These are phyloP conservation scores for Inga laurina DNA, from an alignment of 306 rosid species.

Conservation along the genomic window DNA sequence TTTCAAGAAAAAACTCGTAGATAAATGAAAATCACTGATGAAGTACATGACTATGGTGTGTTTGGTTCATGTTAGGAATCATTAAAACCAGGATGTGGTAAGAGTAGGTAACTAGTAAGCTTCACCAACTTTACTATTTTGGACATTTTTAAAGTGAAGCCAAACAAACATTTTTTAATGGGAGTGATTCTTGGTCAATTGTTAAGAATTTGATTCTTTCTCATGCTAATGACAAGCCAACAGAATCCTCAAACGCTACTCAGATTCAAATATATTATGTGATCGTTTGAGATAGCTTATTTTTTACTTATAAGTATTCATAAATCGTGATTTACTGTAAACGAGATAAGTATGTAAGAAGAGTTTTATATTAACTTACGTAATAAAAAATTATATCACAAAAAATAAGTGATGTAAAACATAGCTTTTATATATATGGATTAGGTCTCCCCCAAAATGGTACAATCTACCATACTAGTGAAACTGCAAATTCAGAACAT, in stretches of 20 bases:
- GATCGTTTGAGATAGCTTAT: too few species aligned
- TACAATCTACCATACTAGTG: not conserved
- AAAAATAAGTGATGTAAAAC: too few species aligned
- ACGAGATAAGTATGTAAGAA: too few species aligned
- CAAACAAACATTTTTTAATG: not conserved
- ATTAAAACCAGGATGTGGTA: not conserved
- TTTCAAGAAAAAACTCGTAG: not conserved
- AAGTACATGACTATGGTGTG: not conserved
- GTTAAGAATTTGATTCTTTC: not conserved
- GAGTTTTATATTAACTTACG: too few species aligned
- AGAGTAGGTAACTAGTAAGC: not conserved
- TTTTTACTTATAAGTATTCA: too few species aligned
- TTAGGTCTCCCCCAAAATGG: not conserved
- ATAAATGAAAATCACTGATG: not conserved
- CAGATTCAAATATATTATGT: not conserved
- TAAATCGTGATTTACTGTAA: too few species aligned
- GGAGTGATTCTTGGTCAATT: not conserved
- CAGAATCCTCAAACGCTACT: not conserved
- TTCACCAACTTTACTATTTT: not conserved
- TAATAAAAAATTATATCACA: too few species aligned
- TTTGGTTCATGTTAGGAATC: not conserved
- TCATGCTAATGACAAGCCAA: not conserved
- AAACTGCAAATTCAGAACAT: constrained; percentile 6
- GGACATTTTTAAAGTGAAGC: not conserved
- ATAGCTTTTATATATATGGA: not conserved